These are phyloP conservation scores for Oryza australiensis DNA, from an alignment of 176 grass and related monocot species.

Conservation along the genomic window DNA sequence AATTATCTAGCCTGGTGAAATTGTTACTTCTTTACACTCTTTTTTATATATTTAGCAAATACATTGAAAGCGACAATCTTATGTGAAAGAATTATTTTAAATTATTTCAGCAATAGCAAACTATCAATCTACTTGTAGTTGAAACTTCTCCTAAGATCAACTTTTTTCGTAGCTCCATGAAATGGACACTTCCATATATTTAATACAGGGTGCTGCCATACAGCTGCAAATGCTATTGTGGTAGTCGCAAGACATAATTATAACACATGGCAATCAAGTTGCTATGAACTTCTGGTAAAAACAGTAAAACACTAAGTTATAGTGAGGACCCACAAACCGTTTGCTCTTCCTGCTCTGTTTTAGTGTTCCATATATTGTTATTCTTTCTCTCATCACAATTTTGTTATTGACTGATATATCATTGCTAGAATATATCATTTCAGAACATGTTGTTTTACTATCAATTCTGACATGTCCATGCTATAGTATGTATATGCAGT, in stretches of 20 bases:
- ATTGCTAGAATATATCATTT: slow-evolving; percentile 2
- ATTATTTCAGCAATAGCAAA: background rate
- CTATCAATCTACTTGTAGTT: background rate
- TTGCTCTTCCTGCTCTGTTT: background rate
- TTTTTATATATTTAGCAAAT: slow-evolving; percentile 7
- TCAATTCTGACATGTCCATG: slow-evolving; percentile 57
- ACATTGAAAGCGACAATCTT: background rate
- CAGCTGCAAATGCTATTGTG: background rate
- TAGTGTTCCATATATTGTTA: background rate
- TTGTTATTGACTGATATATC: slow-evolving; percentile 1
- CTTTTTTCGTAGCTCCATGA: background rate
- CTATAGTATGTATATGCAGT: slow-evolving; percentile 96
- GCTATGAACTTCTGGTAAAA: background rate
- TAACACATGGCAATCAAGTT: background rate
- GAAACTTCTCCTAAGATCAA: background rate
- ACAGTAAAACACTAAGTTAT: slow-evolving; percentile 5
- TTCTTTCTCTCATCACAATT: background rate
- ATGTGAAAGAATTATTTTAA: background rate
- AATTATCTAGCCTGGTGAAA: slow-evolving; percentile 6
- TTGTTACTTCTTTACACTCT: slow-evolving; percentile 7
- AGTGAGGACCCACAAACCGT: slow-evolving; percentile 4
- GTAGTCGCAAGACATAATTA: background rate
- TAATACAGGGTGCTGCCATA: background rate
- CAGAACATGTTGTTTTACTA: slow-evolving; percentile 25
- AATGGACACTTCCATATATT: slow-evolving; percentile 3